Conservation (phyloP, 2,329 filamentous ascomycete genomes). For the Pyrenochaeta sp. region DNA sequence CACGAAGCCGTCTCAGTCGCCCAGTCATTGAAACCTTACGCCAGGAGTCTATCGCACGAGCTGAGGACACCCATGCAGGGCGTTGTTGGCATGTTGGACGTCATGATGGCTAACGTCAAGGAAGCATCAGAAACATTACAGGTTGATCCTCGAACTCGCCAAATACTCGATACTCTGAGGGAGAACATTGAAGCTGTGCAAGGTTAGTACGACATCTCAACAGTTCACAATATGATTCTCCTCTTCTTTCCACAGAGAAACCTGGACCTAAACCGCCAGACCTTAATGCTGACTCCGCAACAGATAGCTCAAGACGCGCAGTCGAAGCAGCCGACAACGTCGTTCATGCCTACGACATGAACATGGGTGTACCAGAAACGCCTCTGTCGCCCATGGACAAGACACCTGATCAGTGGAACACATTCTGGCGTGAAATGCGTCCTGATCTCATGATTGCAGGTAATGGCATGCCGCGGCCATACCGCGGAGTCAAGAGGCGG, state of each 20-base stretch:
- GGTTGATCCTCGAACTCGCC: constrained; percentile 58
- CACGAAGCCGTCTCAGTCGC: constrained; percentile 65
- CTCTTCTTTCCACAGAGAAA: too few relatives aligned
- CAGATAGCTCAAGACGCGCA: constrained; percentile 74
- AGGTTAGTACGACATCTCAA: constrained; percentile 57
- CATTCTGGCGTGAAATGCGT: constrained; percentile 45
- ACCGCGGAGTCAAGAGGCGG: constrained; percentile 55
- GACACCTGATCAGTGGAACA: constrained; percentile 34
- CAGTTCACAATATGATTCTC: neutral
- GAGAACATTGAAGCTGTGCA: constrained; percentile 76
- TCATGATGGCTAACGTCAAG: constrained; percentile 77
- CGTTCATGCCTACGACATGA: constrained; percentile 77
- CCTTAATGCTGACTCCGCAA: constrained; percentile 15
- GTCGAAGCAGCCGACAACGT: constrained; percentile 80
- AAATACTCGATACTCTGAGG: constrained; percentile 69
- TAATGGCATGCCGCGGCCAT: constrained; percentile 50
- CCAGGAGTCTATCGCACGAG: constrained; percentile 76
- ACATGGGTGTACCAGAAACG: constrained; percentile 76
- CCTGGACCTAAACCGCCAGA: neutral
- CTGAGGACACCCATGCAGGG: constrained; percentile 78
- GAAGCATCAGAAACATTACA: constrained; percentile 69
- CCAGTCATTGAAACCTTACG: constrained; percentile 75
- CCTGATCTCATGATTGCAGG: constrained; percentile 56
- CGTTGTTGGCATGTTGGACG: constrained; percentile 78
- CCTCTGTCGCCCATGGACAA: constrained; percentile 57